Conservation (phyloP, 495 filamentous ascomycete genomes). For the Hypoxylon fuscum region DNA sequence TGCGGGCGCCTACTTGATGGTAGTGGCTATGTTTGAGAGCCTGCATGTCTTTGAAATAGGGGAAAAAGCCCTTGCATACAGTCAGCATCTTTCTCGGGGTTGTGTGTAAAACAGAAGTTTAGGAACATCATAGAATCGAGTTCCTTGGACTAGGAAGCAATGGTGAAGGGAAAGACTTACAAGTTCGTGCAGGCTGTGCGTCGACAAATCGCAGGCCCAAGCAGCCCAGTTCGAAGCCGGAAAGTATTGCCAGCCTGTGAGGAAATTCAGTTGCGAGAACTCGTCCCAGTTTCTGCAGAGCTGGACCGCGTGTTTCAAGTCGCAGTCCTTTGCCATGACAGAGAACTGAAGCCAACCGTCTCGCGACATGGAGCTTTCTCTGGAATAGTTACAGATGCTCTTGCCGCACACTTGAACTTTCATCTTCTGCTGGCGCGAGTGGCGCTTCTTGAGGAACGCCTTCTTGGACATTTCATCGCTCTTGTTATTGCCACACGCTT, state of each 20-base stretch:
- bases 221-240: constrained; percentile 56
- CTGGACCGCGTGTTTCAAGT: constrained; percentile 55
- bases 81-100: constrained; percentile 7
- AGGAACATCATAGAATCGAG: too few species aligned
- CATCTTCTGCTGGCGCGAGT: constrained; percentile 45
- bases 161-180: constrained; percentile 29
- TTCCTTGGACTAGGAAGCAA: not conserved
- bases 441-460: constrained; percentile 7
- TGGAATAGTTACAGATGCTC: constrained; percentile 65
- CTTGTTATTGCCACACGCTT: constrained; percentile 57
- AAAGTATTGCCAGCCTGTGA: constrained; percentile 60
- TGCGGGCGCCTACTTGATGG: constrained; percentile 44
- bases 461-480: constrained; percentile 9
- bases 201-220: constrained; percentile 50
- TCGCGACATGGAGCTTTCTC: constrained; percentile 58
- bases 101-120: not conserved
- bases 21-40: constrained; percentile 44
- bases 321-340: constrained; percentile 60
- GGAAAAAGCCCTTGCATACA: constrained; percentile 52
- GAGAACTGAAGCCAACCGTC: constrained; percentile 65
- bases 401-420: constrained; percentile 60
- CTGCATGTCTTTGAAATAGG: constrained; percentile 50
- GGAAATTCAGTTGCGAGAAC: constrained; percentile 59
- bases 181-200: constrained; percentile 51
- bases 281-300: constrained; percentile 66